Base-by-base conservation (phyloP, 164 flowering plant species). In the Santalum album region DNA sequence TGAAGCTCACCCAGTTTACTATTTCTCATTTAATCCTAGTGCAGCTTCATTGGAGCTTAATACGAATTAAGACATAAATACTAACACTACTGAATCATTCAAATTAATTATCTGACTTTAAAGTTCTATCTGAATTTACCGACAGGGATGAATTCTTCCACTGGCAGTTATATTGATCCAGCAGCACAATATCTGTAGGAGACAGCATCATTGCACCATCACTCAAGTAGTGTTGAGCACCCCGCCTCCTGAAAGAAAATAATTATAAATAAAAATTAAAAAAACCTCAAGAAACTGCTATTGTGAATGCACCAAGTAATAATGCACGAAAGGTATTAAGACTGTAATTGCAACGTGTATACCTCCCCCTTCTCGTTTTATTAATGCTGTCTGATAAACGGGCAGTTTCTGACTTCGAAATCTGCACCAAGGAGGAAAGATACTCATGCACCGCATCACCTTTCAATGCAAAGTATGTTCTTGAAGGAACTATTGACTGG, bases 371-470 rank as follows among this genome's bases (percentile, higher is more conserved):
- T 51, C 61, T 73, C 23, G 70, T 65, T 27, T 52, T 68, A 45
- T 61, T 51, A 34, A 44, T 26, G 49, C 63, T 53, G 44, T 67
- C 53, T 14, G 79, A 69, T 42, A 80, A 49, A 24, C 86, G 84
- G 15, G 75, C 65, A 32, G 79, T 58, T 69, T 87, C 96, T 15
- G 73, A 71, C 65, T 75, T 80, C 59, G 87, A 79, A 52, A 92
- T 89, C 45, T 67, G 73, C 53, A 84, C 60, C 70, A 92, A 60
- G 14, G 79, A 73, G 54, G 96, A 81, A 40, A 77, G 59, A 69
- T 89, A 92, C 45, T 92, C 99, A 54, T 78, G 72, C 57, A 74
- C 65, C 46, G 82, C 83, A 67, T 49, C 46, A 49, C 94, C 91
- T 64, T 61, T 80, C 57, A 80, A 17, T 15, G 78, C 61, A 65